Evolutionary conservation across 345 rosid genomes (phyloP).

Genomic region (Bruguiera sexangula): DNA sequence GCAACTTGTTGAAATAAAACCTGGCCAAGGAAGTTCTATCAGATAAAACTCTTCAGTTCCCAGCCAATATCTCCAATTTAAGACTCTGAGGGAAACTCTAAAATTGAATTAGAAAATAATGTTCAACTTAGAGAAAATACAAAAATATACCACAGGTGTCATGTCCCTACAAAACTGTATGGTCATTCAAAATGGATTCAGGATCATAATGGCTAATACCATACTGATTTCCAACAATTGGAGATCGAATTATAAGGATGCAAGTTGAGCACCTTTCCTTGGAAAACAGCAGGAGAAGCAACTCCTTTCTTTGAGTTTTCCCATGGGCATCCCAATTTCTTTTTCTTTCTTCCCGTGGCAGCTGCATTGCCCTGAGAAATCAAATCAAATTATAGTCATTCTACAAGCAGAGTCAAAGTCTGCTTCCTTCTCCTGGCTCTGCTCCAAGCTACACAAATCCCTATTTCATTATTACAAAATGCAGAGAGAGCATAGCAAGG

Average conservation of each 20-base stretch:
- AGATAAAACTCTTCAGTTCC: too few relatives aligned
- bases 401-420: constrained; percentile 75
- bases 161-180: background rate
- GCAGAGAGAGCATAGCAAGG: too few relatives aligned
- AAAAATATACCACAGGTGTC: too few relatives aligned
- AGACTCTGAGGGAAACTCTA: too few relatives aligned
- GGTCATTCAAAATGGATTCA: constrained; percentile 1
- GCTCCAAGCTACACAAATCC: too few relatives aligned
- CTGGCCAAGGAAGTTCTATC: too few relatives aligned
- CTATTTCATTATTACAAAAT: too few relatives aligned
- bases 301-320: constrained; percentile 52
- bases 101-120: too few relatives aligned
- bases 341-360: constrained; percentile 48
- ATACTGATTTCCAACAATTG: background rate
- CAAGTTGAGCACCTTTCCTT: constrained; percentile 66
- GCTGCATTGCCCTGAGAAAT: constrained; percentile 40
- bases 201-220: background rate
- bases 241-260: background rate
- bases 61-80: too few relatives aligned
- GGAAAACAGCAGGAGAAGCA: constrained; percentile 85
- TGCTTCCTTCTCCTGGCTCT: constrained; percentile 4
- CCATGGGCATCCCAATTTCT: constrained; percentile 39
- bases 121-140: background rate
- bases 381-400: constrained; percentile 51
- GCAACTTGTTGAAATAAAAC: too few relatives aligned